phyloP scores from a whole-genome alignment of 2,329 filamentous ascomycete species.

The Penicillium concentricum region DNA sequence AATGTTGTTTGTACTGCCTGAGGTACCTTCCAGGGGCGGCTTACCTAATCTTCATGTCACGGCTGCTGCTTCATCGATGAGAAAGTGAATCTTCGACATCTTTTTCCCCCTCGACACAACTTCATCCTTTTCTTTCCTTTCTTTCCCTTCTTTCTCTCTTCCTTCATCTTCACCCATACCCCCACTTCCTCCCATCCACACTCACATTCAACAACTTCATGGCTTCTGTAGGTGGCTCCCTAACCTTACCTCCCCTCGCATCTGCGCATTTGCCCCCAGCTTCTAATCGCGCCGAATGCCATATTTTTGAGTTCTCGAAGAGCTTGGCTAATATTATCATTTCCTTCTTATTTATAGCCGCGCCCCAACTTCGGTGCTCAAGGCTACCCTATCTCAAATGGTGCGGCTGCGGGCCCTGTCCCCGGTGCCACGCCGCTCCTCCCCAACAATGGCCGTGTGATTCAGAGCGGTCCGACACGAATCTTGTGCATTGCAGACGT shows the following conservation, averaged over 20 bases:
- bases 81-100: conserved; percentile 21
- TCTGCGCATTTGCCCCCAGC: conserved; percentile 18
- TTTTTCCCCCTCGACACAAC: conserved; percentile 18
- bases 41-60: conserved; percentile 24
- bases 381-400: conserved; percentile 49
- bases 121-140: conserved; percentile 5
- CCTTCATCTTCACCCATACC: conserved; percentile 1
- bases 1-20: neutral
- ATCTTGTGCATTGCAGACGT: conserved; percentile 53
- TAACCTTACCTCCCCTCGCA: conserved; percentile 15
- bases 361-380: conserved; percentile 46
- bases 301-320: neutral
- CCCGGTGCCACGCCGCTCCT: conserved; percentile 50
- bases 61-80: conserved; percentile 22
- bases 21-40: conserved; percentile 14
- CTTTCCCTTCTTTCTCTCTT: conserved; percentile 13
- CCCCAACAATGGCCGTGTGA: conserved; percentile 51
- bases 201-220: conserved; percentile 30
- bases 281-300: conserved; percentile 10
- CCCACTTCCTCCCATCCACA: neutral
- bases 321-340: conserved; percentile 22
- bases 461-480: conserved; percentile 49
- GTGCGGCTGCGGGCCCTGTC: conserved; percentile 42
- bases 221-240: conserved; percentile 47
- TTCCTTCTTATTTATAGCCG: conserved; percentile 32